phyloP scores from a whole-genome alignment of 805 yeast species.

The Maudiozyma serrabonitensis region DNA sequence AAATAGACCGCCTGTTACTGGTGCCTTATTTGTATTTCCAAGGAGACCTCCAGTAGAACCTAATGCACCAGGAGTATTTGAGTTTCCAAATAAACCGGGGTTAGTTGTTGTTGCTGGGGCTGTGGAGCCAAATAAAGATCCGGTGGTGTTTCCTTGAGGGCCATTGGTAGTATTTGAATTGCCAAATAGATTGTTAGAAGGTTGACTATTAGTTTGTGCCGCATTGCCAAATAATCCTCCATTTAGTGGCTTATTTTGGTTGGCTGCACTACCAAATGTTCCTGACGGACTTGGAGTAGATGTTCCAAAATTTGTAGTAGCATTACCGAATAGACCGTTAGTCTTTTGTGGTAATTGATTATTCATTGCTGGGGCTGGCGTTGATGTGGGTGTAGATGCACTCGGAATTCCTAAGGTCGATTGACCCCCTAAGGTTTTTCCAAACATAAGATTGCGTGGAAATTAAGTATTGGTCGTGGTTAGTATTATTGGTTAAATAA shows the following conservation, averaged over 20 bases:
- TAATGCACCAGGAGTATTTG: conserved; percentile 2
- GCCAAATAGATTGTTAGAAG: conserved; percentile 18
- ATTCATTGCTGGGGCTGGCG: conserved; percentile 21
- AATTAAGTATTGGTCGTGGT: neutral
- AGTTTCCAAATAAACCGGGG: conserved; percentile 8
- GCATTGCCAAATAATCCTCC: conserved; percentile 6
- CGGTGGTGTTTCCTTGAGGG: conserved; percentile 1
- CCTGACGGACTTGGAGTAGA: conserved; percentile 27
- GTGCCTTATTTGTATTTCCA: conserved; percentile 5
- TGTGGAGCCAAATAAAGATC: conserved; percentile 13
- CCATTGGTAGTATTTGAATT: conserved; percentile 4
- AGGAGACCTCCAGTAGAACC: conserved; percentile 7
- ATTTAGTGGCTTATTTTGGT: conserved; percentile 3
- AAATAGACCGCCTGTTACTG: conserved; percentile 8
- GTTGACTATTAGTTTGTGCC: neutral
- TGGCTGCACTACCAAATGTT: conserved; percentile 17
- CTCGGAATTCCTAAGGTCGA: conserved; percentile 22
- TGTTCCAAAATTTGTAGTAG: conserved; percentile 11
- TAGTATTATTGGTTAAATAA: neutral
- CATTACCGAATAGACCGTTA: conserved; percentile 17
- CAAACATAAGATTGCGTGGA: conserved; percentile 2
- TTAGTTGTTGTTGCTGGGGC: conserved; percentile 3
- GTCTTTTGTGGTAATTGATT: conserved; percentile 17
- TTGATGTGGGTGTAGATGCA: conserved; percentile 28
- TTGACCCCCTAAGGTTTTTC: conserved; percentile 14